Conservation (phyloP, 805 yeast genomes). For the Saccharomycopsis malanga region DNA sequence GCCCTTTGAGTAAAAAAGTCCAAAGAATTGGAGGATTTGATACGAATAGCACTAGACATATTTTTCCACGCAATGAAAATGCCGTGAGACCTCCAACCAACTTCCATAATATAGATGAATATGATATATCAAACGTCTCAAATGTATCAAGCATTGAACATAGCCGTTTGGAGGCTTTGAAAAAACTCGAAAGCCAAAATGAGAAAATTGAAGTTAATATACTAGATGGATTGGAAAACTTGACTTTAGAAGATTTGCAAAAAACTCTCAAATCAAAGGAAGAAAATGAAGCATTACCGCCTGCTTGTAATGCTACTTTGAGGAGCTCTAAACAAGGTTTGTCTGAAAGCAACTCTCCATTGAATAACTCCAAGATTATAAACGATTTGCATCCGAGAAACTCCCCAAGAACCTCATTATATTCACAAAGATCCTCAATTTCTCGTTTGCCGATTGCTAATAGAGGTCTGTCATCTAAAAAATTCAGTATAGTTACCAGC, state of each 20-base stretch:
- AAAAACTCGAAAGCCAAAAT: constrained; percentile 10
- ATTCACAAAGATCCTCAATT: constrained; percentile 1
- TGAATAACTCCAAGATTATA: not conserved
- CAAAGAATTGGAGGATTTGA: no score
- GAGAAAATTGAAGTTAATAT: not conserved
- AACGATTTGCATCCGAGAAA: not conserved
- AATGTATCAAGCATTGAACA: constrained; percentile 3
- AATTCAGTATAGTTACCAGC: not conserved
- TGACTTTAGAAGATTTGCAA: constrained; percentile 14
- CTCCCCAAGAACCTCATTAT: not conserved
- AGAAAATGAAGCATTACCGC: not conserved
- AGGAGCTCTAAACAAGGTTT: not conserved
- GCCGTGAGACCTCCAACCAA: not conserved
- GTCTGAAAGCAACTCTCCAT: not conserved
- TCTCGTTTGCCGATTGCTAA: constrained; percentile 2
- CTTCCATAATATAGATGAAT: not conserved
- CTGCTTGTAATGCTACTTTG: not conserved
- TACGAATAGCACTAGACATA: not conserved
- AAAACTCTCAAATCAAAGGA: not conserved
- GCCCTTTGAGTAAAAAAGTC: constrained; percentile 12
- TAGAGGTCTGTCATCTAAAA: not conserved
- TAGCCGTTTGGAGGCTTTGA: constrained; percentile 16
- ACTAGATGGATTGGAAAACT: constrained; percentile 2
- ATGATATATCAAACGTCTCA: not conserved
- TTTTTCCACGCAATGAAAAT: not conserved